Percentiles rank a stretch among this genome's conserved stretches.
These are phyloP conservation scores for Phytopythium ostracodes DNA, from an alignment of 352 stramenopile species.

Conservation along the genomic window DNA sequence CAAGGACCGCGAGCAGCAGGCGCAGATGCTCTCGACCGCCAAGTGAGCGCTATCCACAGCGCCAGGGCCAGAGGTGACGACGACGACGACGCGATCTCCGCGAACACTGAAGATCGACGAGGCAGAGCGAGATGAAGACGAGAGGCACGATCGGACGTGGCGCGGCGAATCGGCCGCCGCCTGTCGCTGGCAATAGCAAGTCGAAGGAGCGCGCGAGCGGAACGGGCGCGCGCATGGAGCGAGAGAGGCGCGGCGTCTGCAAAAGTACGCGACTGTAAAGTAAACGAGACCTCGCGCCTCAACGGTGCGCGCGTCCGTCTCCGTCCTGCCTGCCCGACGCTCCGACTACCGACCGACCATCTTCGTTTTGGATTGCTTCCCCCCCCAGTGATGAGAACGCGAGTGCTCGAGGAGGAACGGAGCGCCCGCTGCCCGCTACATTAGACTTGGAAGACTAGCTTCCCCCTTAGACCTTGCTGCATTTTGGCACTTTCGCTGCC, in stretches of 20 bases:
- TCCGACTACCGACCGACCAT: not conserved
- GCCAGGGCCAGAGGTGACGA: not conserved
- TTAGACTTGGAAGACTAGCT: constrained; percentile 3
- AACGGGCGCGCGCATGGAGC: not conserved
- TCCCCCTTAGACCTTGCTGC: not conserved
- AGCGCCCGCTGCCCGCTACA: not conserved
- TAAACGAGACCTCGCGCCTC: not conserved
- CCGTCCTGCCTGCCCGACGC: not conserved
- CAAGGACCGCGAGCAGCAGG: constrained; percentile 38
- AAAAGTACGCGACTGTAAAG: constrained; percentile 1
- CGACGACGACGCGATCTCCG: not conserved
- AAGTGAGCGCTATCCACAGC: not conserved
- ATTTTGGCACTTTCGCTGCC: not conserved
- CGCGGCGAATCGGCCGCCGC: not conserved
- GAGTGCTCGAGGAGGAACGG: not conserved
- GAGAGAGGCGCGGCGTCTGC: not conserved
- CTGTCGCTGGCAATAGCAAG: not conserved
- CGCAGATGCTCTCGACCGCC: constrained; percentile 7
- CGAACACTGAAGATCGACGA: not conserved
- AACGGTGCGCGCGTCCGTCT: not conserved
- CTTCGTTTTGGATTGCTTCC: constrained; percentile 3
- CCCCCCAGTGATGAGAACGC: not conserved
- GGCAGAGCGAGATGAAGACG: not conserved
- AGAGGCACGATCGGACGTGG: not conserved
- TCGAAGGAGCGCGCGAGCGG: not conserved